phyloP scores from a whole-genome alignment of 2,329 filamentous ascomycete species.

The Penicillium sp. region DNA sequence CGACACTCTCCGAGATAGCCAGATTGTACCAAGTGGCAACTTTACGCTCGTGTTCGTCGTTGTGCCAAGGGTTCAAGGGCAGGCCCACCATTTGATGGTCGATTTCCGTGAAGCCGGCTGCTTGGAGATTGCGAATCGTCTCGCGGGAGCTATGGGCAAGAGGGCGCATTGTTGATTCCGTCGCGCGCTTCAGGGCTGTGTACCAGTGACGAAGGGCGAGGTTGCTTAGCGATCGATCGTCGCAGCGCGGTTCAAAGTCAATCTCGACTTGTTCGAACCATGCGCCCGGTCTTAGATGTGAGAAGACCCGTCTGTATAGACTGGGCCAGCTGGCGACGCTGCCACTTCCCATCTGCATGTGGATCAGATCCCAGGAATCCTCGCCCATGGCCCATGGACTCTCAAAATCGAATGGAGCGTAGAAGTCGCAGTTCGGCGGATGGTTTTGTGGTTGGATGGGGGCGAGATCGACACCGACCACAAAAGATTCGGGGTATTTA shows the following conservation, averaged over 20 bases:
- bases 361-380: conserved; percentile 77
- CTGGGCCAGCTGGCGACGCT: conserved; percentile 74
- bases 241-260: conserved; percentile 74
- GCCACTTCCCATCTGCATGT: conserved; percentile 76
- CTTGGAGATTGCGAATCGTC: conserved; percentile 63
- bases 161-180: conserved; percentile 64
- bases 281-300: conserved; percentile 72
- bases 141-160: conserved; percentile 63
- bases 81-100: conserved; percentile 68
- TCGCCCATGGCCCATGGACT: conserved; percentile 69
- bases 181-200: conserved; percentile 66
- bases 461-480: conserved; percentile 63
- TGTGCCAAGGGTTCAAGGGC: conserved; percentile 73
- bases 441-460: conserved; percentile 68
- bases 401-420: conserved; percentile 73
- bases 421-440: conserved; percentile 68
- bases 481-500: conserved; percentile 61
- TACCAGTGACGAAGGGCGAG: conserved; percentile 70
- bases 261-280: conserved; percentile 92
- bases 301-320: conserved; percentile 70
- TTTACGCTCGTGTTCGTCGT: conserved; percentile 63
- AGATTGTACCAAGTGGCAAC: conserved; percentile 84
- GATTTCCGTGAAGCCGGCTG: conserved; percentile 78
- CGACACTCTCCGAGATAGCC: conserved; percentile 70
- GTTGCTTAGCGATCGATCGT: conserved; percentile 60